A percentile compares a stretch with the other conserved stretches of the same genome.
Evolutionary conservation across 2,329 filamentous ascomycete genomes (phyloP).

Genomic region (Curvularia hawaiiensis): DNA sequence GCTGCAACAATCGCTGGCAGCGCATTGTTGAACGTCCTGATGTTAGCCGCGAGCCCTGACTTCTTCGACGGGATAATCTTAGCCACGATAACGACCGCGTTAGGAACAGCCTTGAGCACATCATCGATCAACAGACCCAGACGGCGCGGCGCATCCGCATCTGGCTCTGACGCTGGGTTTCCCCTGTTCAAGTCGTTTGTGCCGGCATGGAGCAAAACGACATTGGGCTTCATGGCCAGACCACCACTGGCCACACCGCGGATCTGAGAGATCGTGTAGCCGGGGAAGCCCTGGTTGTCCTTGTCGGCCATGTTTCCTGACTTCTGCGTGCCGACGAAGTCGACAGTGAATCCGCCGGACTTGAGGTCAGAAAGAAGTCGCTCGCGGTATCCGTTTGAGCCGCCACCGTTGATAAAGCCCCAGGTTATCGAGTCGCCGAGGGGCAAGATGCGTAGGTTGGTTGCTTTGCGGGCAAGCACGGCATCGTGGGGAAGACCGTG

Average conservation of each 20-base stretch:
- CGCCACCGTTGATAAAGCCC: constrained; percentile 35
- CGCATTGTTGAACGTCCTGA: constrained; percentile 34
- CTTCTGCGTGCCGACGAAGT: constrained; percentile 38
- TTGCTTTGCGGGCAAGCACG: constrained; percentile 9
- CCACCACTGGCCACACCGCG: constrained; percentile 11
- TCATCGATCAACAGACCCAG: constrained; percentile 43
- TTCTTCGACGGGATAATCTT: constrained; percentile 39
- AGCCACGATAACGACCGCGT: constrained; percentile 46
- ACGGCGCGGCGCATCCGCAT: constrained; percentile 39
- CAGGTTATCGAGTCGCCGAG: constrained; percentile 34
- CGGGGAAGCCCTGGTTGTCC: constrained; percentile 40
- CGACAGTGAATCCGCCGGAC: constrained; percentile 23
- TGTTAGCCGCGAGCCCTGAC: constrained; percentile 16
- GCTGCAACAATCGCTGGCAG: constrained; percentile 31
- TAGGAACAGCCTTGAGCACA: constrained; percentile 35
- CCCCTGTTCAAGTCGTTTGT: constrained; percentile 31
- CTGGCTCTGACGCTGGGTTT: constrained; percentile 23
- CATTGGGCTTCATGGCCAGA: constrained; percentile 22
- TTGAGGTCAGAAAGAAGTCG: constrained; percentile 33
- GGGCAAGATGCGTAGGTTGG: constrained; percentile 22
- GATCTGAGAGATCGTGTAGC: constrained; percentile 42
- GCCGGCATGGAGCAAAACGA: constrained; percentile 29
- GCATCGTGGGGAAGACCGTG: constrained; percentile 12
- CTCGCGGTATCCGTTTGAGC: constrained; percentile 41
- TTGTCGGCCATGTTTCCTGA: constrained; percentile 42